A percentile compares a stretch with the other conserved stretches of the same genome.
Evolutionary conservation across 1,139 yeast species (phyloP).

Genomic region (Hemisphaericaspora xylanilytica): DNA sequence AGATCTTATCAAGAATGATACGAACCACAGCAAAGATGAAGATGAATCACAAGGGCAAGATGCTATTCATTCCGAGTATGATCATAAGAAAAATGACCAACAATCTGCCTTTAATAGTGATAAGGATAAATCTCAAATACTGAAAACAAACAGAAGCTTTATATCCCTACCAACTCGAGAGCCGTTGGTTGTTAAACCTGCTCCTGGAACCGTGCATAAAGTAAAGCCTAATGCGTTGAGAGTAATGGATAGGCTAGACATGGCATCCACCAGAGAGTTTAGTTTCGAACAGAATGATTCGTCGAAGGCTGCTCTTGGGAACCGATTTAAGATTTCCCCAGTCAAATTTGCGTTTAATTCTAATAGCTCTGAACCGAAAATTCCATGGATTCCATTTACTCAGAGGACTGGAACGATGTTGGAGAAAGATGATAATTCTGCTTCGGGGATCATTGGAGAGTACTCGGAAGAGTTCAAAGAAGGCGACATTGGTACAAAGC

Average conservation of each 20-base stretch:
- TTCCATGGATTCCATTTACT: conserved; percentile 7
- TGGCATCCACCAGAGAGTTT: conserved; percentile 15
- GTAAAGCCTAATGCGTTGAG: conserved; percentile 17
- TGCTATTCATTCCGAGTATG: not conserved
- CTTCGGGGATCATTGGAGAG: too few species aligned
- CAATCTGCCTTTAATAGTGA: not conserved
- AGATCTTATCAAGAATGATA: not conserved
- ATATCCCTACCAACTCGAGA: conserved; percentile 42
- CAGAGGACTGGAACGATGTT: not conserved
- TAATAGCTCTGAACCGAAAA: not conserved
- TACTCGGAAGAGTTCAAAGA: too few species aligned
- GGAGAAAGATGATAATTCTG: not conserved
- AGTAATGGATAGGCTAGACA: conserved; percentile 18
- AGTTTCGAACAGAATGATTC: conserved; percentile 4
- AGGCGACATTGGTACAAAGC: too few species aligned
- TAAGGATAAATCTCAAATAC: conserved; percentile 2
- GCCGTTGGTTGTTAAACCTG: conserved; percentile 31
- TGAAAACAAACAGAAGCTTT: conserved; percentile 33
- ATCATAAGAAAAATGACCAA: conserved; percentile 1
- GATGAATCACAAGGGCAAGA: not conserved
- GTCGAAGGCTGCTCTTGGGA: not conserved
- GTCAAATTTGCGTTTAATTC: conserved; percentile 5
- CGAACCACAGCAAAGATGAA: not conserved
- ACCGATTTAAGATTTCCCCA: conserved; percentile 13
- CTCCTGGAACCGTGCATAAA: conserved; percentile 11